These are phyloP conservation scores for Trametes polyzona DNA, from an alignment of 1,284 basidiomycete species.

Conservation along the genomic window DNA sequence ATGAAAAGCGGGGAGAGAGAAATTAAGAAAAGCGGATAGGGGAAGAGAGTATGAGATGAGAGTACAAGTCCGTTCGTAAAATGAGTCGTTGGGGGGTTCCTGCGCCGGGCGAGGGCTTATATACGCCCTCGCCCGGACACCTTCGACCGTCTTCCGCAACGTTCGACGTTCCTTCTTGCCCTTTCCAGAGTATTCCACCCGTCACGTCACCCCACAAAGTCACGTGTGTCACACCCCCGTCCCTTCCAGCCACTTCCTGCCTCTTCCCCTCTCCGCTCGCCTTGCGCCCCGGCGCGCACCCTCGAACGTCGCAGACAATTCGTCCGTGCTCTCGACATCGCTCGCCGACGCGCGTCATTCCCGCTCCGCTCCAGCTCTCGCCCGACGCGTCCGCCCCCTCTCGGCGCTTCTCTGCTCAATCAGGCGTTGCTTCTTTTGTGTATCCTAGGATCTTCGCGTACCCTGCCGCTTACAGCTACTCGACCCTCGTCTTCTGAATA, in stretches of 20 bases:
- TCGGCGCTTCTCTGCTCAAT: background rate
- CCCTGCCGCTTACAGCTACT: background rate
- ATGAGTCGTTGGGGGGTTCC: constrained; percentile 14
- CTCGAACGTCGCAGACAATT: constrained; percentile 12
- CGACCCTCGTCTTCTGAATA: background rate
- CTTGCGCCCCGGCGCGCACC: background rate
- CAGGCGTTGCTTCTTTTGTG: background rate
- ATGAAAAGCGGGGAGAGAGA: constrained; percentile 23
- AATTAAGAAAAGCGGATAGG: constrained; percentile 17
- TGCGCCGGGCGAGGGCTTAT: constrained; percentile 17
- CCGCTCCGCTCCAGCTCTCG: too few relatives aligned
- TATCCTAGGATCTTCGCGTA: background rate
- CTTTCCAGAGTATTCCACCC: constrained; percentile 27
- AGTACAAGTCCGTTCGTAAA: constrained; percentile 24
- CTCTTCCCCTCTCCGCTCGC: background rate
- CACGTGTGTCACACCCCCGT: constrained; percentile 14
- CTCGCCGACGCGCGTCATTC: background rate
- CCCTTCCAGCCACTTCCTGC: constrained; percentile 8
- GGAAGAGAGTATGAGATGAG: constrained; percentile 16
- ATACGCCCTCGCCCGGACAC: constrained; percentile 12
- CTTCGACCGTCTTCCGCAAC: constrained; percentile 25
- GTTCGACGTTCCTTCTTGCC: constrained; percentile 27
- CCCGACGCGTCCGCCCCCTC: background rate
- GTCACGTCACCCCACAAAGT: constrained; percentile 22
- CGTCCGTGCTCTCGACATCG: background rate